A percentile compares a stretch with the other conserved stretches of the same genome.
Evolutionary conservation across 2,329 filamentous ascomycete species (phyloP).

Genomic region (Cladophialophora yegresii): DNA sequence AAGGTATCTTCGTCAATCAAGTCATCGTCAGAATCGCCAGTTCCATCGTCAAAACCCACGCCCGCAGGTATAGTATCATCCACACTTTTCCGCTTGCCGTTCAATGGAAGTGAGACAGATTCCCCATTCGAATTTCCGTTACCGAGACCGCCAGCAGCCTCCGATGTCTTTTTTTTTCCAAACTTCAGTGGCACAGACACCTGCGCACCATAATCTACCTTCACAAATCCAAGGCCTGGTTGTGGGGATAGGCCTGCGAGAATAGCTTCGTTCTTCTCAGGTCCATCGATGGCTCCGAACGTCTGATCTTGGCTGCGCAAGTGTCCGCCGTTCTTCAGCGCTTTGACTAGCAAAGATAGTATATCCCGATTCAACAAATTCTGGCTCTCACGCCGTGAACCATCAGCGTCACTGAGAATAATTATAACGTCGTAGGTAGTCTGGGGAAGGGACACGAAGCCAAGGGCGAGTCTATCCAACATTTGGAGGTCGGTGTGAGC

Average conservation of each 20-base stretch:
- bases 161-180: conserved; percentile 58
- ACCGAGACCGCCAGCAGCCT: conserved; percentile 32
- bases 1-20: conserved; percentile 89
- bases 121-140: conserved; percentile 12
- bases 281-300: conserved; percentile 49
- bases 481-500: conserved; percentile 86
- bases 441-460: conserved; percentile 73
- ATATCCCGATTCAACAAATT: conserved; percentile 67
- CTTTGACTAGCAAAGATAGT: conserved; percentile 67
- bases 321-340: conserved; percentile 69
- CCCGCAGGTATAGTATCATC: conserved; percentile 52
- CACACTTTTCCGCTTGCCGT: conserved; percentile 48
- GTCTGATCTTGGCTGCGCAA: conserved; percentile 69
- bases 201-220: conserved; percentile 64
- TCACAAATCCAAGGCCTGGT: conserved; percentile 67
- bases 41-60: conserved; percentile 69
- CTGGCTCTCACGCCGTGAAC: conserved; percentile 64
- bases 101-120: conserved; percentile 36
- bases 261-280: conserved; percentile 74
- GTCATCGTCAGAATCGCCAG: conserved; percentile 70
- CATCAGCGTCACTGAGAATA: conserved; percentile 76
- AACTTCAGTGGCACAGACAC: conserved; percentile 65
- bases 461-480: conserved; percentile 87
- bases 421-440: conserved; percentile 82
- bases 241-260: conserved; percentile 72